phyloP scores from a whole-genome alignment of 1,139 yeast species.

The Protomyces arabidopsidicola region DNA sequence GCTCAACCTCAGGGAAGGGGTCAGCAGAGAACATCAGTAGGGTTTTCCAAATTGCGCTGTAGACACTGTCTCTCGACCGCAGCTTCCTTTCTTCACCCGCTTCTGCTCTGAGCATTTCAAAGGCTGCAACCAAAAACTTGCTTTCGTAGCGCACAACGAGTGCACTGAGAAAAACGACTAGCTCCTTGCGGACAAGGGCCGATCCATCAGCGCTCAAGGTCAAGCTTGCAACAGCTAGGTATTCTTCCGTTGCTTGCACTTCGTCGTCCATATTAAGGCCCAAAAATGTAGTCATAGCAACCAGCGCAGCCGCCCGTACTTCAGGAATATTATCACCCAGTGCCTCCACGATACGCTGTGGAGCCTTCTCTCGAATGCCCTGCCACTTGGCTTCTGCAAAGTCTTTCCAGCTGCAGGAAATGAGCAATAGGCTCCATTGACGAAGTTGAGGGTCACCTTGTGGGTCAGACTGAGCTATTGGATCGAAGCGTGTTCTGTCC shows the following conservation, averaged over 20 bases:
- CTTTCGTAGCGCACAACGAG: conserved; percentile 66
- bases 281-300: conserved; percentile 68
- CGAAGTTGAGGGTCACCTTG: conserved; percentile 67
- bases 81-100: conserved; percentile 38
- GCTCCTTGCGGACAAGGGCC: conserved; percentile 79
- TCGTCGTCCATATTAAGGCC: conserved; percentile 43
- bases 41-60: conserved; percentile 83
- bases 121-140: conserved; percentile 82
- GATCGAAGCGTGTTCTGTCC: conserved; percentile 50
- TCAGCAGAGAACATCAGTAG: conserved; percentile 77
- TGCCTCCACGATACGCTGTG: conserved; percentile 53
- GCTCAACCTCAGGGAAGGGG: conserved; percentile 78
- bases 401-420: conserved; percentile 71
- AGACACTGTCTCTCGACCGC: conserved; percentile 70
- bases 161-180: conserved; percentile 68
- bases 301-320: conserved; percentile 77
- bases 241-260: conserved; percentile 40
- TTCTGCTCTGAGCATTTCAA: conserved; percentile 79
- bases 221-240: conserved; percentile 47
- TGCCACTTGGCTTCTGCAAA: conserved; percentile 74
- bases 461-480: conserved; percentile 41
- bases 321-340: conserved; percentile 91
- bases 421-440: conserved; percentile 82
- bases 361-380: conserved; percentile 60
- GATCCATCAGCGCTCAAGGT: conserved; percentile 75